Evolutionary conservation across 192 early-diverging fungal species (phyloP).

Genomic region (Umbelopsis vinacea): DNA sequence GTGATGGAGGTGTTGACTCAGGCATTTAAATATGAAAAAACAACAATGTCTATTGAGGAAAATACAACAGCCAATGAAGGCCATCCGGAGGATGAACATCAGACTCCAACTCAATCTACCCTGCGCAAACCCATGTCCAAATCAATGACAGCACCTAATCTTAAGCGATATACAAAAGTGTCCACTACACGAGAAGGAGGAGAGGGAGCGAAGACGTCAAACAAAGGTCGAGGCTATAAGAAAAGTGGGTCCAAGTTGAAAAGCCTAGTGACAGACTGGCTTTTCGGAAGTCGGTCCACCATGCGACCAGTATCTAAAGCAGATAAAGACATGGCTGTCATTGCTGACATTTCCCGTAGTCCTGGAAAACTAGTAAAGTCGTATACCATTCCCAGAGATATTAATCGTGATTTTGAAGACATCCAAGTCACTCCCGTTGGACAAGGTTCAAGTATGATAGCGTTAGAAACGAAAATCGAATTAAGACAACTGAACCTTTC

Average conservation of each 20-base stretch:
- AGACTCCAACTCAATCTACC: background rate
- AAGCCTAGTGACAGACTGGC: background rate
- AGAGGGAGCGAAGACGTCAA: background rate
- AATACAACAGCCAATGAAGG: background rate
- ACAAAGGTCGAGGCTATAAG: background rate
- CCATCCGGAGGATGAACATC: background rate
- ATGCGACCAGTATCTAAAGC: background rate
- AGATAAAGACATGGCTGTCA: background rate
- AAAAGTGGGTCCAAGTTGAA: background rate
- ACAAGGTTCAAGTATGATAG: no score
- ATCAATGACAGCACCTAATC: conserved; percentile 15
- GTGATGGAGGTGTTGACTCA: background rate
- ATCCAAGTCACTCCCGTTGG: no score
- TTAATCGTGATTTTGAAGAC: no score
- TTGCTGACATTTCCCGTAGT: no score
- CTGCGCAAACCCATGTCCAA: background rate
- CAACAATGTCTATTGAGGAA: background rate
- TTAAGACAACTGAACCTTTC: background rate
- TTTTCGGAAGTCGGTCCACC: background rate
- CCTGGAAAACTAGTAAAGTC: no score
- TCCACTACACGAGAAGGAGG: background rate
- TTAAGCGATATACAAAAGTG: background rate
- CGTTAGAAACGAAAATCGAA: background rate
- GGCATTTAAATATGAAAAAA: background rate
- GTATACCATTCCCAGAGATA: no score